Evolutionary conservation across 1,284 basidiomycete species (phyloP).

Genomic region (Peniophora sp.): DNA sequence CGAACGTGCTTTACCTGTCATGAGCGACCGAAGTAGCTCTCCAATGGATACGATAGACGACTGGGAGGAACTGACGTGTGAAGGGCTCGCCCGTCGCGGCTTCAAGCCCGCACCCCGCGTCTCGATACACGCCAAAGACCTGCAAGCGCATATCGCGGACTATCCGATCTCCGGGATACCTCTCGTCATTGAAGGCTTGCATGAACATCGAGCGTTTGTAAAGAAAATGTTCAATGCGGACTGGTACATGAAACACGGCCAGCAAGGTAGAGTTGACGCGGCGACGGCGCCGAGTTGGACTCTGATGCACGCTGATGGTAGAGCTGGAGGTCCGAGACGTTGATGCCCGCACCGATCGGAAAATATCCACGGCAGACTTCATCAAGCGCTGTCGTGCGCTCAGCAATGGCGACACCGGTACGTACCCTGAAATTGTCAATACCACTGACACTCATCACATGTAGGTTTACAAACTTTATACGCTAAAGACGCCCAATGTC

Average conservation of each 20-base stretch:
- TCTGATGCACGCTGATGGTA: conserved; percentile 7
- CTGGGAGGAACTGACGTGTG: background rate
- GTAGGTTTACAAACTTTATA: conserved; percentile 56
- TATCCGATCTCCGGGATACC: conserved; percentile 49
- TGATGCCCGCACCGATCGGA: conserved; percentile 17
- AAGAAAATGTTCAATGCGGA: conserved; percentile 42
- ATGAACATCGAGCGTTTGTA: conserved; percentile 47
- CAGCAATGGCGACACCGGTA: background rate
- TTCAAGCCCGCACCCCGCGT: conserved; percentile 39
- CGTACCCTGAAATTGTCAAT: background rate
- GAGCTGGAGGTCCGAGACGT: conserved; percentile 23
- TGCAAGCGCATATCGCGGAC: conserved; percentile 23
- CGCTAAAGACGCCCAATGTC: conserved; percentile 68
- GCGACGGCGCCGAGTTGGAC: no score
- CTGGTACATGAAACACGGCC: conserved; percentile 26
- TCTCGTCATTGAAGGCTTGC: conserved; percentile 52
- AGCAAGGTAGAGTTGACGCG: conserved; percentile 25
- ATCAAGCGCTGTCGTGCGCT: background rate
- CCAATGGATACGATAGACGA: background rate
- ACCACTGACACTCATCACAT: background rate
- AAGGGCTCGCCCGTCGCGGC: conserved; percentile 13
- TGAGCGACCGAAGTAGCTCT: background rate
- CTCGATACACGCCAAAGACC: conserved; percentile 13
- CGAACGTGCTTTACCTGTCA: background rate
- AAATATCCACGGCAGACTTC: conserved; percentile 19